These are phyloP conservation scores for Acanthamoeba sp. DNA, from an alignment of 208 protist genomes.

Conservation along the genomic window DNA sequence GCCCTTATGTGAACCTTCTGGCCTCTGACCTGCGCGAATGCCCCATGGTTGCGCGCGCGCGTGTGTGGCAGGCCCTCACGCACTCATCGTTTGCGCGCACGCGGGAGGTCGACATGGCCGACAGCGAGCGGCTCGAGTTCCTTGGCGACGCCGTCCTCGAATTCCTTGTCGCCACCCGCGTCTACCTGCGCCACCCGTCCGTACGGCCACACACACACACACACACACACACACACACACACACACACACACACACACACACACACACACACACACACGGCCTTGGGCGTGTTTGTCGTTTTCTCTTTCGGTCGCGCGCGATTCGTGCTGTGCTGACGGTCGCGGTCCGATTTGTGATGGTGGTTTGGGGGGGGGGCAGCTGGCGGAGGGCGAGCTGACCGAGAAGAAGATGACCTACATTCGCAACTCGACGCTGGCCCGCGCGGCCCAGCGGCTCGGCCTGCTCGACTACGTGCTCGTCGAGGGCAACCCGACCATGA, in stretches of 20 bases:
- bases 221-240: neutral
- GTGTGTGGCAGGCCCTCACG: constrained; percentile 22
- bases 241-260: neutral
- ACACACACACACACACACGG: neutral
- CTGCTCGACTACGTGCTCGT: constrained; percentile 31
- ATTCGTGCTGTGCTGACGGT: neutral
- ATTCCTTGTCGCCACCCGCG: neutral
- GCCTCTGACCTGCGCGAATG: neutral
- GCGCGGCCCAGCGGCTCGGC: neutral
- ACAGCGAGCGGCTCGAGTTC: constrained; percentile 63
- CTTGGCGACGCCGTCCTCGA: constrained; percentile 62
- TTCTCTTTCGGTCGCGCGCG: neutral
- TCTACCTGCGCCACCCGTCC: neutral
- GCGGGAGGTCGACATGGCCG: neutral
- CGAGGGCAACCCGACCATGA: neutral
- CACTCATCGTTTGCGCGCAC: constrained; percentile 18
- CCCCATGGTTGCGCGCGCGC: too few relatives aligned
- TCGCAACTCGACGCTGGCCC: neutral
- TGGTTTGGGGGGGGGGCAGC: neutral
- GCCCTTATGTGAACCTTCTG: neutral
- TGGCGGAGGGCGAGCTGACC: constrained; percentile 43
- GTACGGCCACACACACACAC: neutral
- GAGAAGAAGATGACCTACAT: neutral
- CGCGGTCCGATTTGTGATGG: too few relatives aligned
- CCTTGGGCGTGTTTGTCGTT: too few relatives aligned